Evolutionary conservation across 2,329 filamentous ascomycete species (phyloP), one percentile per base, ranked within the genome.

Genomic region (Fusarium multiceps): DNA sequence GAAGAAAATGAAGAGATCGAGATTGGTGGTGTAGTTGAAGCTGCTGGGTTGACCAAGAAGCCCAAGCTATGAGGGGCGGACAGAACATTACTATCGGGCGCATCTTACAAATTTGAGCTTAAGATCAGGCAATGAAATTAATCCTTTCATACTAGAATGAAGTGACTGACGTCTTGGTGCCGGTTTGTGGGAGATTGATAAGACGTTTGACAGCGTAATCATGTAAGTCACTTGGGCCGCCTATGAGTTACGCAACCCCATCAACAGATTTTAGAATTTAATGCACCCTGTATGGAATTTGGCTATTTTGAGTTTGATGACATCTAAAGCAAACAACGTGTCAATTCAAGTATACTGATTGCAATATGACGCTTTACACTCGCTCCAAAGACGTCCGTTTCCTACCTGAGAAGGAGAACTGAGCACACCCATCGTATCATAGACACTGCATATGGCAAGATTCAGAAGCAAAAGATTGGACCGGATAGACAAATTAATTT

Each of bases 391-490:
- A 12, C 21, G 21, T 25, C 1, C 16, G 9, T 3, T 23, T 43
- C 10, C 9, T 16, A 6, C 7, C 7, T 10, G 10, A 7, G 20
- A 10, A 18, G 12, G 21, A 6, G 16, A 25, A 5, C 18, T 6
- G 20, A 32, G 20, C 21, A 2, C 12, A 13, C 34, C 27, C 11
- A 23, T 55, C 27, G 6, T 55, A 9, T 18, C 7, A 23, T 30
- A 18, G 16, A 43, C 14, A 46, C 46, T 16, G 20, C 27, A 64
- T 27, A 37, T 25, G 37, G 37, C 14, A 28, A 64, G 30, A 54
- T 20, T 40, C 4, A 18, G 6, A n/a, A 41, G 25, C 14, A 7
- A n/a, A 41, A 43, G 54, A 61, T 47, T 59, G 59, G 59, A 60
- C 27, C 37, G 45, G 4, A 51, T 53, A 60, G 25, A 54, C 32